Evolutionary conservation across 2,329 filamentous ascomycete genomes (phyloP).

Genomic region (Fusarium sp.): DNA sequence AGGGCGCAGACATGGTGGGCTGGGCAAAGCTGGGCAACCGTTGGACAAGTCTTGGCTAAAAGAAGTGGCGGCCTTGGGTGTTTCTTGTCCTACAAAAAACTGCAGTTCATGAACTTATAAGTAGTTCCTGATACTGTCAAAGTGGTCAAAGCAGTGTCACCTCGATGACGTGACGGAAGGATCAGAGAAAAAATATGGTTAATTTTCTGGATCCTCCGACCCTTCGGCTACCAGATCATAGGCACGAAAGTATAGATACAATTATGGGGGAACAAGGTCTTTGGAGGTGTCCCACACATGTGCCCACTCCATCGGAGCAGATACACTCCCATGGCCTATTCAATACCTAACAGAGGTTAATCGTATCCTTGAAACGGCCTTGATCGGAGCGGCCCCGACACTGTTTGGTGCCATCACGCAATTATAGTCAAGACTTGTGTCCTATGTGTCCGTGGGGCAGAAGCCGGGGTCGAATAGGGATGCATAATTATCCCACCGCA

Average conservation of each 20-base stretch:
- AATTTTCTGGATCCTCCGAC: neutral
- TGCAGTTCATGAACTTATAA: neutral
- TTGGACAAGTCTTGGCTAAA: neutral
- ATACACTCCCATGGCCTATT: neutral
- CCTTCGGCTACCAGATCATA: neutral
- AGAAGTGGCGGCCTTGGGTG: neutral
- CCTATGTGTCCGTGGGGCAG: conserved; percentile 4
- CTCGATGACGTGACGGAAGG: conserved; percentile 18
- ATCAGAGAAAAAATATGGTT: neutral
- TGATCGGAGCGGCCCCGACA: neutral
- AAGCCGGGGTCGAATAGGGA: neutral
- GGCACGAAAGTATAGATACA: neutral
- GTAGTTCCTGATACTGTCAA: neutral
- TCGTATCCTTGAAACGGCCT: neutral
- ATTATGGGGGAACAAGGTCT: neutral
- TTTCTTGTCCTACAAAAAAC: neutral
- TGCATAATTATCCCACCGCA: conserved; percentile 34
- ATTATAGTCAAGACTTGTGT: conserved; percentile 16
- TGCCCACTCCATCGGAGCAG: neutral
- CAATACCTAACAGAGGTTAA: neutral
- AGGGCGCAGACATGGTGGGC: conserved; percentile 7
- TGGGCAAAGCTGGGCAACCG: neutral
- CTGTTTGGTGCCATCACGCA: conserved; percentile 21
- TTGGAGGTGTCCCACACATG: neutral
- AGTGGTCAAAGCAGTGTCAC: neutral